Conservation (phyloP, 2,329 filamentous ascomycete genomes). For the Xylaria sp. region DNA sequence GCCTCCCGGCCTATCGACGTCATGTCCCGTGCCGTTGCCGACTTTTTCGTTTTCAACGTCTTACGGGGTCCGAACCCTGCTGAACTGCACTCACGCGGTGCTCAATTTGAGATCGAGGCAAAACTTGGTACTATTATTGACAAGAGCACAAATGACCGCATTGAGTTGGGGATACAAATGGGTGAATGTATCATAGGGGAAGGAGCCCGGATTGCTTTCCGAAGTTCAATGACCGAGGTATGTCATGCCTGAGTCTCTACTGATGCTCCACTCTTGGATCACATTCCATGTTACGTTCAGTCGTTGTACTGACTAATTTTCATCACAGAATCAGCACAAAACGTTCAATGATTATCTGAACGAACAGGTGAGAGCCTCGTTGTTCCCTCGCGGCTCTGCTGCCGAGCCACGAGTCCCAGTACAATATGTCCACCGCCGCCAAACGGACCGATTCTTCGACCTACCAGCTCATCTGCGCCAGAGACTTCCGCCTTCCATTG, state of each 20-base stretch:
- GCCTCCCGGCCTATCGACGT: conserved; percentile 78
- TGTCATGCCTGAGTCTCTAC: conserved; percentile 47
- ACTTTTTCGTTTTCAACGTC: conserved; percentile 81
- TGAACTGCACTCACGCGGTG: conserved; percentile 71
- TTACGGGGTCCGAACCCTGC: conserved; percentile 73
- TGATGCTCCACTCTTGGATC: not conserved
- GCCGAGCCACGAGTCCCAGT: conserved; percentile 68
- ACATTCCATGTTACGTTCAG: not conserved
- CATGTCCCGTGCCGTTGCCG: conserved; percentile 78
- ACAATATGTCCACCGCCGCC: conserved; percentile 82
- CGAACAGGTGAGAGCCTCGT: conserved; percentile 67
- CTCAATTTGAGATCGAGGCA: conserved; percentile 91
- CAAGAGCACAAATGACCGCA: conserved; percentile 75
- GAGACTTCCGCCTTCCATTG: conserved; percentile 72
- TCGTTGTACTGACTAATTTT: conserved; percentile 15
- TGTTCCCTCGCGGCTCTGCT: conserved; percentile 64
- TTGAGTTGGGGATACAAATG: conserved; percentile 69
- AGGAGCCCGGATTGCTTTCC: conserved; percentile 73
- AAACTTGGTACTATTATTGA: conserved; percentile 88
- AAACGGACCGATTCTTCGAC: conserved; percentile 86
- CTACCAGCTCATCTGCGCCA: conserved; percentile 70
- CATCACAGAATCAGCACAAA: conserved; percentile 78
- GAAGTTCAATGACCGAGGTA: conserved; percentile 91
- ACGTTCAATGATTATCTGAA: conserved; percentile 89
- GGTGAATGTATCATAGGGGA: conserved; percentile 77